Base-by-base conservation (phyloP, 2,329 filamentous ascomycete species). In the Aureobasidium sp. region DNA sequence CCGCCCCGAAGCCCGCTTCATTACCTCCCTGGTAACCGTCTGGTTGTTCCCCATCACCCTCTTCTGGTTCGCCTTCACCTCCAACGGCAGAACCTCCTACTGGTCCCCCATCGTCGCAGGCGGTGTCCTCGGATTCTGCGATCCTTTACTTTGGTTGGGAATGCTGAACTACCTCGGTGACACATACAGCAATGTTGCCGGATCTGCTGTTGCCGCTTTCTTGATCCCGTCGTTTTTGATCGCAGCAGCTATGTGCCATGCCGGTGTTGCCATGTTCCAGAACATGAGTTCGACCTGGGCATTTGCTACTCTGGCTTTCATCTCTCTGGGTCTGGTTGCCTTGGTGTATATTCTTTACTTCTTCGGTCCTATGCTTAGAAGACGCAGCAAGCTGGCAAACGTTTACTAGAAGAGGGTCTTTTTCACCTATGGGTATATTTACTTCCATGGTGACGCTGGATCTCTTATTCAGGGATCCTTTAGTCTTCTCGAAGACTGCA, bases 51-150 rank as follows among this genome's bases (percentile, higher is more conserved):
- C 60, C 42, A 36, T 62, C 20, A 48, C 60, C 3, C 52, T 62
- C 36, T 56, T 62, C 42, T 62, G 60, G 60, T 62, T 62, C 51
- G 60, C 60, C 36, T 62, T 62, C 36, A 62, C 60, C 60, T 62
- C 60, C 23, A 44, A 56, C 44, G 60, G 60, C 0, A 42, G 39
- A 6, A 48, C 51, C 0, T 56, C 50, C 1, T 62, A 56, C 52
- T 62, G 60, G 60, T 56, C 50, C 6, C 60, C 60, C 32, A 57
- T 62, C 10, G 51, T 62, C 8, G 60, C 60, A 20, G 60, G 60
- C 17, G 60, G 51, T 26, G 50, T 62, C 42, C 60, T 62, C 32
- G 60, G 60, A 1, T 62, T 62, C 51, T 62, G 60, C 36, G 60
- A 62, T n/a, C 60, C 60, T 13, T 13, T 62, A 23, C 60, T 62